Evolutionary conservation across 2,329 filamentous ascomycete genomes (phyloP).

Genomic region (Pseudogymnoascus sp.): DNA sequence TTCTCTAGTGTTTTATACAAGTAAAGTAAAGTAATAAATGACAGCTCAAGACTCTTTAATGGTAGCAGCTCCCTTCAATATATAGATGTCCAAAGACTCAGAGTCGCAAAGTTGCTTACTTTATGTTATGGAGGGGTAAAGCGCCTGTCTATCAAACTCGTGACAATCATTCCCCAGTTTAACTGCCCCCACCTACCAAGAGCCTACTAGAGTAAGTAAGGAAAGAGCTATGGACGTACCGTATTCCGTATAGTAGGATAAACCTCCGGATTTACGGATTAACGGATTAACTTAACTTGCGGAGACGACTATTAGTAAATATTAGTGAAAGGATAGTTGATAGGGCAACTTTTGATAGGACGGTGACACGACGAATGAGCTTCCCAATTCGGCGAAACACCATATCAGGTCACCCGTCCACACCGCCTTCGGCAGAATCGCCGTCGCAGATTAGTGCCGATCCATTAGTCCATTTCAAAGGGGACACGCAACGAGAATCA

Average conservation of each 20-base stretch:
- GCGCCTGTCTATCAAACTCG: neutral
- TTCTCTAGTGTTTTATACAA: neutral
- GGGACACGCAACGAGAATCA: constrained; percentile 6
- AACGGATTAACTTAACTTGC: neutral
- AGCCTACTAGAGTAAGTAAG: no score
- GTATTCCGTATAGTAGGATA: neutral
- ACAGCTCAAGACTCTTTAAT: neutral
- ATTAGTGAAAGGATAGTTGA: neutral
- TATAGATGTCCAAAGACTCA: neutral
- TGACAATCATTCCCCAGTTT: constrained; percentile 7
- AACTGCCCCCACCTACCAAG: neutral
- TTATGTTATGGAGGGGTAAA: constrained; percentile 1
- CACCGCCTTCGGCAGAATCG: constrained; percentile 3
- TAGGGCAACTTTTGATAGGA: neutral
- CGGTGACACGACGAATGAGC: neutral
- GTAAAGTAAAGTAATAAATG: neutral
- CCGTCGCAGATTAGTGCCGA: neutral
- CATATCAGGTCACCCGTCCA: constrained; percentile 1
- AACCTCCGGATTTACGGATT: neutral
- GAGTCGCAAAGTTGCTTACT: neutral
- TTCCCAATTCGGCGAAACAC: neutral
- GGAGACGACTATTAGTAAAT: neutral
- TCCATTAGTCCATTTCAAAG: constrained; percentile 2
- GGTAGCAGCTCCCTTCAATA: neutral
- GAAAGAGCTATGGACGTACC: neutral